Base-by-base conservation (phyloP, 1,139 yeast genomes). In the Taiozyma sp. region DNA sequence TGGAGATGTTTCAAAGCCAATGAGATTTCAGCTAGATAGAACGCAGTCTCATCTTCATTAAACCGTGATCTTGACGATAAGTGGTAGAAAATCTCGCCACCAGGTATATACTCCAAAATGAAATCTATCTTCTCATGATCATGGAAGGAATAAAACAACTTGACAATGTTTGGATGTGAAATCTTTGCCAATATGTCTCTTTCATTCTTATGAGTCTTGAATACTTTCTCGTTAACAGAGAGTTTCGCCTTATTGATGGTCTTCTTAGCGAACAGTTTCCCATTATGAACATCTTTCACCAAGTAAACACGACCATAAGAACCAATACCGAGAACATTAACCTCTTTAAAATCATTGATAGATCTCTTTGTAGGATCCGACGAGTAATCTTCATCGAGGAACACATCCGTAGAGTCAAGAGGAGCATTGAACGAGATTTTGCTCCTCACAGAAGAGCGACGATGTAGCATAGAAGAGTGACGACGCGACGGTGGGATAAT, bases 21-120 rank as follows among this genome's bases (percentile, higher is more conserved):
- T 8, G 91, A 79, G 72, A 91, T 85, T 64, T 92, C 96, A 0
- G 97, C 96, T 9, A 89, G 79, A 64, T 92, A 92, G 65, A 84
- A 90, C 1, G 95, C 79, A 0, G 96, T 87, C 45, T 84, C 81
- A 51, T 80, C 81, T 65, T 92, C 98, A 32, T 69, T 70, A 40
- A 79, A 68, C 8, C 75, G n/a, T 28, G 70, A 69, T n/a, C 67
- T 68, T 41, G 65, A 65, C 38, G 84, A 82, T 59, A 92, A 73
- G 69, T 92, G 96, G 56, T 83, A 89, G 65, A 92, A 92, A 46
- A 93, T 72, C 67, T 92, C 99, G 10, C 99, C 99, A 22, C 99
- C 99, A 47, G 93, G 96, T 44, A 95, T 84, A 64, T 87, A 93
- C 64, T 92, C 97, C 54, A 92, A 71, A 34, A 92, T 81, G 53